Evolutionary conservation across 1,284 basidiomycete species (phyloP).

Genomic region (Athelia psychrophila): DNA sequence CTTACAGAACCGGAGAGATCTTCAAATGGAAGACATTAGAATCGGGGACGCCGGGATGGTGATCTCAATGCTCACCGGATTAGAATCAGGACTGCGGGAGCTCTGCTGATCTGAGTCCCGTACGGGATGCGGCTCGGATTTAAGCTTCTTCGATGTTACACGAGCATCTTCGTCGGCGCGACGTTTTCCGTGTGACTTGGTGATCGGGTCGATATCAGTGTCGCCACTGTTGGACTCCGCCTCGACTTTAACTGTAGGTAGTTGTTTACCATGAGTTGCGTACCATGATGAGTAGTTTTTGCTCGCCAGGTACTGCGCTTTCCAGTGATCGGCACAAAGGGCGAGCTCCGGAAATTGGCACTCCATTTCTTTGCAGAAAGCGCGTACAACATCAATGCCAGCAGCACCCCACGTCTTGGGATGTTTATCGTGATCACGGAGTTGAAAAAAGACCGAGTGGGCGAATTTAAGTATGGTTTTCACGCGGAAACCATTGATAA

Average conservation of each 20-base stretch:
- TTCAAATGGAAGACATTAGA: too few relatives aligned
- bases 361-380: background rate
- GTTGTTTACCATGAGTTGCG: background rate
- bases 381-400: background rate
- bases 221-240: background rate
- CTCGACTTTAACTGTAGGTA: background rate
- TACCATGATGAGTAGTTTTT: background rate
- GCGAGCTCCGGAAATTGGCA: background rate
- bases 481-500: background rate
- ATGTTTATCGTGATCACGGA: background rate
- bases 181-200: background rate
- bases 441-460: background rate
- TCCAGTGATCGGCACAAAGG: background rate
- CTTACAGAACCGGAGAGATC: too few relatives aligned
- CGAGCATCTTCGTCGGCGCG: too few relatives aligned
- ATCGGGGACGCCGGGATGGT: too few relatives aligned
- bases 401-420: background rate
- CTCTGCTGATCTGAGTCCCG: too few relatives aligned
- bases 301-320: background rate
- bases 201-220: background rate
- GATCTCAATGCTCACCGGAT: too few relatives aligned
- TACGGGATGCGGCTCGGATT: too few relatives aligned
- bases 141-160: too few relatives aligned
- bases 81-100: too few relatives aligned
- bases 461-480: background rate